Evolutionary conservation across 352 stramenopile species (phyloP), one percentile per base, ranked within the genome.

Genomic region (Halophytophthora polymorphica): DNA sequence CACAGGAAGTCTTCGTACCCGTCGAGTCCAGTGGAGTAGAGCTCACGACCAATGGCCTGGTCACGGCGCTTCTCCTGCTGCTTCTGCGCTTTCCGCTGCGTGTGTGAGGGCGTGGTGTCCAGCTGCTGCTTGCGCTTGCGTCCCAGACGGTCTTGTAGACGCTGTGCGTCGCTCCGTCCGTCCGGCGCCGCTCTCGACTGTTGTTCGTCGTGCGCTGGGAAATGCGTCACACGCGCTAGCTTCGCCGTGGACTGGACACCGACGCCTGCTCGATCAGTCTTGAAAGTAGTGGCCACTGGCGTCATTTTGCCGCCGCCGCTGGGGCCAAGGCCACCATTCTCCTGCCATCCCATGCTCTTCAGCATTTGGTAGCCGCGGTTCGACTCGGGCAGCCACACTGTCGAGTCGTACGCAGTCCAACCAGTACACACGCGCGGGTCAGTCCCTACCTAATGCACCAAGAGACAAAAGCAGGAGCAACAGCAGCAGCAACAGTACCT

Each of bases 341-440:
- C 62, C 25, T 77, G 56, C 77, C 77, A 86, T 29, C 72, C 77
- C 74, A 88, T 81, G 55, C 46, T 59, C 52, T 66, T 71, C 31
- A 88, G 61, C 55, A 86, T 51, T 37, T 83, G 64, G 57, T 78
- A 86, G 23, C 77, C 74, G 18, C 73, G 71, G 47, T 88, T 88
- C n/a, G 73, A 74, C 57, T 84, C 73, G 2, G 77, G 73, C 34
- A 88, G 63, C 77, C 77, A 88, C 15, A 85, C 67, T 83, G 43
- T 22, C 50, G 11, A 14, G 5, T 25, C 28, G 28, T 36, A 28
- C 18, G 42, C 40, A 25, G n/a, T 22, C 5, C 12, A 10, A 39
- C 29, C 37, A 23, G 2, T n/a, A 60, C 48, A 50, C 12, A 56
- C n/a, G 36, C 23, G 19, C 18, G 28, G 34, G 18, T 39, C 10